These are phyloP conservation scores for Kwoniella dejecticola DNA, from an alignment of 768 basidiomycete genomes.

Conservation along the genomic window DNA sequence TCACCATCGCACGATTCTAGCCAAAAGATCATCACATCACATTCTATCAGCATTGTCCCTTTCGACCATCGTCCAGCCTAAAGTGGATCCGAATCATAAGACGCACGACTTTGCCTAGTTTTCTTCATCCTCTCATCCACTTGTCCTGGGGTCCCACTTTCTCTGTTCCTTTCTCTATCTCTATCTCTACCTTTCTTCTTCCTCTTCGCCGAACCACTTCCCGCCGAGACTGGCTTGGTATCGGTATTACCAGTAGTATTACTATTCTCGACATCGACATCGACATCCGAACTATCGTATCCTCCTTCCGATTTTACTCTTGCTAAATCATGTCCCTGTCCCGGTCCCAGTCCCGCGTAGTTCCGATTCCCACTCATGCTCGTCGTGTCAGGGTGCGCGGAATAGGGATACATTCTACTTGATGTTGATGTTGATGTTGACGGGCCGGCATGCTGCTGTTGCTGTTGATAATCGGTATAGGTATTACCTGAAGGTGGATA, in stretches of 20 bases:
- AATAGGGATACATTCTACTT: neutral
- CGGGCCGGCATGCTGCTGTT: too few species aligned
- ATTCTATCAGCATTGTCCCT: too few species aligned
- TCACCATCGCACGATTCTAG: slow-evolving; percentile 48
- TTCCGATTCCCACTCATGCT: too few species aligned
- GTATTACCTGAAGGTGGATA: too few species aligned
- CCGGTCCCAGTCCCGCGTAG: too few species aligned
- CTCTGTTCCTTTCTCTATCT: neutral
- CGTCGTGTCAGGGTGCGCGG: too few species aligned
- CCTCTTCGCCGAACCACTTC: too few species aligned
- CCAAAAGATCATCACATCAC: slow-evolving; percentile 1
- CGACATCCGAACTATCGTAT: slow-evolving; percentile 8
- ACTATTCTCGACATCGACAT: neutral
- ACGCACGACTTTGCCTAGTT: slow-evolving; percentile 48
- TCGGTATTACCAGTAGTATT: neutral
- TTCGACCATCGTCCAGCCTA: too few species aligned
- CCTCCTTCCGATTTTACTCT: neutral
- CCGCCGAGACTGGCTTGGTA: too few species aligned
- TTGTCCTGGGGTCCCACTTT: too few species aligned
- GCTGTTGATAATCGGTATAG: too few species aligned
- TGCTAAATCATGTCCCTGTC: neutral
- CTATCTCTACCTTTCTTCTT: slow-evolving; percentile 6
- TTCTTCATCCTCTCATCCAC: slow-evolving; percentile 26
- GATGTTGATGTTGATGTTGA: neutral
- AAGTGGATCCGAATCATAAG: neutral